phyloP scores from a whole-genome alignment of 768 basidiomycete species.

The Auricularia sp. region DNA sequence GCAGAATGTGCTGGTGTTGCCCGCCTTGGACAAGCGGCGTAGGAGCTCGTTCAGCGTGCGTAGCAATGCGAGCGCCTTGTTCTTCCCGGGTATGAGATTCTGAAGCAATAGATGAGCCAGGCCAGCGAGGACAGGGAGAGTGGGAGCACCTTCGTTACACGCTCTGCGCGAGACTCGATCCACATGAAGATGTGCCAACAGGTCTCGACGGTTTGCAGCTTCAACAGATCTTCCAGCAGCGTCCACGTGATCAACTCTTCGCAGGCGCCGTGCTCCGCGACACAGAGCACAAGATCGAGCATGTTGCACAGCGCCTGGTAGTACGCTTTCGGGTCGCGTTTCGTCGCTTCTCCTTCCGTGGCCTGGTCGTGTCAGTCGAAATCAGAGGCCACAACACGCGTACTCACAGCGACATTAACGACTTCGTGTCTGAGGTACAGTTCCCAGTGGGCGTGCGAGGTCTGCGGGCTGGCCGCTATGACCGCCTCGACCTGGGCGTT shows the following conservation, averaged over 20 bases:
- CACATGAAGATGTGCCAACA: slow-evolving; percentile 84
- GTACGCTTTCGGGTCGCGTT: slow-evolving; percentile 41
- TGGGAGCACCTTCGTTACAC: slow-evolving; percentile 40
- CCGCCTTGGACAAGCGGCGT: slow-evolving; percentile 77
- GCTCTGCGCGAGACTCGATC: slow-evolving; percentile 62
- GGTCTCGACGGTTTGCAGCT: slow-evolving; percentile 74
- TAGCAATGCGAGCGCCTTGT: slow-evolving; percentile 75
- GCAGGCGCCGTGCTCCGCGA: slow-evolving; percentile 71
- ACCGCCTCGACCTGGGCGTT: slow-evolving; percentile 34
- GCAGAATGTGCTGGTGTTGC: slow-evolving; percentile 75
- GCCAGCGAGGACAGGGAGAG: neutral
- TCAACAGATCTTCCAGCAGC: slow-evolving; percentile 71
- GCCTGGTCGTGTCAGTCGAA: slow-evolving; percentile 28
- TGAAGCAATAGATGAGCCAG: slow-evolving; percentile 11
- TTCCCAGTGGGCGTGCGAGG: slow-evolving; percentile 51
- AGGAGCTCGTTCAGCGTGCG: slow-evolving; percentile 82
- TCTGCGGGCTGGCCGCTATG: neutral
- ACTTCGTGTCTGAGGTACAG: slow-evolving; percentile 59
- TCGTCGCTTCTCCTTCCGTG: slow-evolving; percentile 57
- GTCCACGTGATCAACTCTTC: slow-evolving; percentile 64
- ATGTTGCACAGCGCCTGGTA: slow-evolving; percentile 49
- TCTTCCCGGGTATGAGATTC: slow-evolving; percentile 76
- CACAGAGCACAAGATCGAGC: slow-evolving; percentile 64
- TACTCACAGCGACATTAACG: slow-evolving; percentile 58
- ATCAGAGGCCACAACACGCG: neutral